Base-by-base conservation (phyloP, 1,139 yeast species). In the Magnusiomyces tetraspermus region DNA sequence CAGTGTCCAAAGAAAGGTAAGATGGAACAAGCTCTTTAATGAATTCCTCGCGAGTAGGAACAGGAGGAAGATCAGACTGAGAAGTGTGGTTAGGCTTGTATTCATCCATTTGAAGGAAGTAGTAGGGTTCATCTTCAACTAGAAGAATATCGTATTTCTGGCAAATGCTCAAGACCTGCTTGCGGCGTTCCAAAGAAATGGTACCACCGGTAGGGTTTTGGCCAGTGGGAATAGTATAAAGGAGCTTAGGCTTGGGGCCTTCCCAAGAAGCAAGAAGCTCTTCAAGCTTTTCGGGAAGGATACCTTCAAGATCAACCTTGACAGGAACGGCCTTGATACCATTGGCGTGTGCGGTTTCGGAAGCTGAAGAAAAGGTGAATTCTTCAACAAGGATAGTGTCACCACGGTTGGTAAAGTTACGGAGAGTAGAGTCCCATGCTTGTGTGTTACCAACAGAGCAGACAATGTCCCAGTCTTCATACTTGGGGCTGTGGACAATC, bases 191-290 rank as follows among this genome's bases (percentile, higher is more conserved):
- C 19, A 65, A 70, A 51, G 83, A 74, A 61, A 89, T 72, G 46
- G 85, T 83, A 15, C 92, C 83, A 42, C 97, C 97, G 36, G 96
- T 88, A 55, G 97, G 97, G 76, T 89, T 89, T 73, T 89, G 97
- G 53, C 97, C 97, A 24, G 96, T 89, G 59, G 89, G 82, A 61
- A 89, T 86, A 47, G 90, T 83, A 77, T 89, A 89, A 60, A 89
- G 76, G 53, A 89, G 73, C 68, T 83, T 86, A 57, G 95, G 95
- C 68, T 76, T 78, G 75, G 85, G 66, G 68, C 81, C 67, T 63
- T 72, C 75, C 97, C 97, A 89, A 62, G 76, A 74, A 60, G 76
- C 79, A 66, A 90, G 76, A 57, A 80, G 72, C 47, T 71, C 70
- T 22, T 76, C 90, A 56, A 90, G 74, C 48, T 78, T 78, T 51